These are phyloP conservation scores for Petunia axillaris DNA, from an alignment of 257 asterid species.

Conservation along the genomic window DNA sequence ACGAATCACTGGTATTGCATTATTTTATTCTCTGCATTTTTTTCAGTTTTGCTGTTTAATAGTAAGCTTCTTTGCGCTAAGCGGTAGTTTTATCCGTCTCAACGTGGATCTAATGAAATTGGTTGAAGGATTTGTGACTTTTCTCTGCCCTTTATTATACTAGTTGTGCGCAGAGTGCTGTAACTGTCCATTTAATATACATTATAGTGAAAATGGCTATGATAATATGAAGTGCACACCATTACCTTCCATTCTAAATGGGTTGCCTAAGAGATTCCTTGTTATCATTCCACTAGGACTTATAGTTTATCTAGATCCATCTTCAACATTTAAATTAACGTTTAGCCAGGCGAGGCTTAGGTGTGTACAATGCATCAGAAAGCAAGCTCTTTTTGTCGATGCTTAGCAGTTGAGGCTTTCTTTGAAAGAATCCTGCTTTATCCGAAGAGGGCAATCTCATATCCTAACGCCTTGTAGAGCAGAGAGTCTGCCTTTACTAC, in stretches of 20 bases:
- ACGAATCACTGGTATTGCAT: neutral
- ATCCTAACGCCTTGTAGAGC: no score
- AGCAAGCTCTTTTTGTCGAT: no score
- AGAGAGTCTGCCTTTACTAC: no score
- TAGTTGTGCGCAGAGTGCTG: neutral
- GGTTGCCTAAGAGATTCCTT: neutral
- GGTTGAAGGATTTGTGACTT: neutral
- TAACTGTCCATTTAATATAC: neutral
- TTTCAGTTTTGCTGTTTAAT: neutral
- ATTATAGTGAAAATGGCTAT: neutral
- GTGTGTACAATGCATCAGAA: no score
- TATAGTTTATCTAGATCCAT: neutral
- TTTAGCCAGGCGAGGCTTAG: no score
- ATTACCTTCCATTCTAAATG: neutral
- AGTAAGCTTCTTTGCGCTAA: slow-evolving; percentile 18
- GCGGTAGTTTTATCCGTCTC: neutral
- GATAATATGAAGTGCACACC: neutral
- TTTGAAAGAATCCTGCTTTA: no score
- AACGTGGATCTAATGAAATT: neutral
- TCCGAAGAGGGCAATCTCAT: no score
- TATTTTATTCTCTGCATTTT: no score
- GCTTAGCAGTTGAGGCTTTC: no score
- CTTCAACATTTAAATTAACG: neutral
- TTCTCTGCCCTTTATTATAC: neutral
- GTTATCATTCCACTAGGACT: neutral